Percentiles rank a stretch among this genome's conserved stretches.
These are phyloP conservation scores for Phytophthora pseudosyringae DNA, from an alignment of 352 stramenopile species.

Conservation along the genomic window DNA sequence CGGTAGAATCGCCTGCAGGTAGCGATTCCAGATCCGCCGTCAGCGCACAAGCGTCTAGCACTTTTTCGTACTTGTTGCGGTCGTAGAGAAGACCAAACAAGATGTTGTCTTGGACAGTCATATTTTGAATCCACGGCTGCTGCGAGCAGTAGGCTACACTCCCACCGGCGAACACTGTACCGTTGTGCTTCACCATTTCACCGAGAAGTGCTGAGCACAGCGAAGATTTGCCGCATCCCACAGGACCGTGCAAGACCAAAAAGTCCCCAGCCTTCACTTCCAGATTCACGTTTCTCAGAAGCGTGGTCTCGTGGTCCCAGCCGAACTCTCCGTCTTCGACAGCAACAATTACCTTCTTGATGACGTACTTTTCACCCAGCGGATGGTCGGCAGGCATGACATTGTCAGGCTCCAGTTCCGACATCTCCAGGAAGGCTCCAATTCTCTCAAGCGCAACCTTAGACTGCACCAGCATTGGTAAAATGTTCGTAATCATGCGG, in stretches of 20 bases:
- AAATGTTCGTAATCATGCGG: constrained; percentile 48
- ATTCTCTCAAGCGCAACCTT: constrained; percentile 82
- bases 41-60: constrained; percentile 71
- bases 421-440: constrained; percentile 73
- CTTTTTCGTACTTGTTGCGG: constrained; percentile 58
- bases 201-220: constrained; percentile 62
- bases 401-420: constrained; percentile 36
- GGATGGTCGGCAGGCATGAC: constrained; percentile 27
- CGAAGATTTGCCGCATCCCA: constrained; percentile 92
- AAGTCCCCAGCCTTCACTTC: constrained; percentile 80
- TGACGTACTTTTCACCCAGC: constrained; percentile 21
- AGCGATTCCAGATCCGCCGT: constrained; percentile 72
- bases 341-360: constrained; percentile 37
- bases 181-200: constrained; percentile 85
- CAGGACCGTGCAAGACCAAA: constrained; percentile 89
- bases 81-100: constrained; percentile 87
- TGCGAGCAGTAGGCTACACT: constrained; percentile 86
- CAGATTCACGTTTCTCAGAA: constrained; percentile 72
- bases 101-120: constrained; percentile 86
- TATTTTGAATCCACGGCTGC: constrained; percentile 92
- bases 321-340: constrained; percentile 44
- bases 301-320: constrained; percentile 34
- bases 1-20: constrained; percentile 71
- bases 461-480: constrained; percentile 83
- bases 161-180: constrained; percentile 50